These are phyloP conservation scores for Epichloe hybrida DNA, from an alignment of 2,329 filamentous ascomycete species.

Conservation along the genomic window DNA sequence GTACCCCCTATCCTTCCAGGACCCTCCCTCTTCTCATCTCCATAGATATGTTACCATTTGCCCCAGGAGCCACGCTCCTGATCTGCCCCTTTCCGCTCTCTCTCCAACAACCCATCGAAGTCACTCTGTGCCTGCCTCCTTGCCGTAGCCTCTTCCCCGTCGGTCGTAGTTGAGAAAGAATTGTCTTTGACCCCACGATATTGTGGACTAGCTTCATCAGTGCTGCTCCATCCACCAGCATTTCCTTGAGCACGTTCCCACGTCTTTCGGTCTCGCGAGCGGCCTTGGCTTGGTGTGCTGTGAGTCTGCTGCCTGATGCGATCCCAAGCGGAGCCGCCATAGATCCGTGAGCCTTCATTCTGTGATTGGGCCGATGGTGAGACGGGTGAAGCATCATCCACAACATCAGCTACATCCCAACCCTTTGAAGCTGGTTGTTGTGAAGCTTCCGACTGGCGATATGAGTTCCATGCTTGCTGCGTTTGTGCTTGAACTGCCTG, in stretches of 20 bases:
- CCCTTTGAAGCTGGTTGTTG: conserved; percentile 4
- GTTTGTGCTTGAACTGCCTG: conserved; percentile 2
- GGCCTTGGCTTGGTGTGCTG: conserved; percentile 12
- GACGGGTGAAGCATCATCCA: conserved; percentile 32
- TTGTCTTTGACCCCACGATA: conserved; percentile 12
- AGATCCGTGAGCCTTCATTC: conserved; percentile 6
- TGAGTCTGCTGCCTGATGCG: conserved; percentile 26
- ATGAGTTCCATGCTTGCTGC: conserved; percentile 8
- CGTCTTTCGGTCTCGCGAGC: conserved; percentile 9
- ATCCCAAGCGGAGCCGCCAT: conserved; percentile 29
- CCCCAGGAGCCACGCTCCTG: conserved; percentile 16
- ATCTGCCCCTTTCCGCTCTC: conserved; percentile 23
- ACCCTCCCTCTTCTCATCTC: not conserved
- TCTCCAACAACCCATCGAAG: conserved; percentile 35
- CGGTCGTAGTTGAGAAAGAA: conserved; percentile 19
- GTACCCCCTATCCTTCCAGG: not conserved
- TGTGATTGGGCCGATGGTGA: conserved; percentile 18
- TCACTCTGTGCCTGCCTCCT: conserved; percentile 36
- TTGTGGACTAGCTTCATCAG: conserved; percentile 14
- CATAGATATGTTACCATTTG: conserved; percentile 7
- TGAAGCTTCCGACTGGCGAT: conserved; percentile 5
- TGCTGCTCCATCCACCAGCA: conserved; percentile 8
- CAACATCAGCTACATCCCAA: conserved; percentile 16
- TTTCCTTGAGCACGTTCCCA: conserved; percentile 8
- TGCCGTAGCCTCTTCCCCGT: conserved; percentile 23